Percentiles rank a stretch among this genome's conserved stretches.
phyloP scores from a whole-genome alignment of 495 filamentous ascomycete species.

The Chaetomidium leptoderma region DNA sequence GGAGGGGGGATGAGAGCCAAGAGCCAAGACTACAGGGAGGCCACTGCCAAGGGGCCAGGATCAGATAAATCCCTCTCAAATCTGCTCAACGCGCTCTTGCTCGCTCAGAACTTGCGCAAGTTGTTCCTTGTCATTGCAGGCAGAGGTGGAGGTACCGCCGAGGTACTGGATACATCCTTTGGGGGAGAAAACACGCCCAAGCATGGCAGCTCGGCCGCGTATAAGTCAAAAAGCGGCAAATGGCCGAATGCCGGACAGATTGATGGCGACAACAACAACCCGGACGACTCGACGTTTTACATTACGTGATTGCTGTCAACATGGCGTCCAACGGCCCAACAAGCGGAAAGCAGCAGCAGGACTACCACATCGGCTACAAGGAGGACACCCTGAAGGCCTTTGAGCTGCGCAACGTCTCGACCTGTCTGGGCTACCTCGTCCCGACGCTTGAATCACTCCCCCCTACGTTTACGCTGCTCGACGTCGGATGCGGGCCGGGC shows the following conservation, averaged over 20 bases:
- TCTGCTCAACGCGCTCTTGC: slow-evolving; percentile 2
- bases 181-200: no score
- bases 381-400: slow-evolving; percentile 15
- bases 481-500: slow-evolving; percentile 15
- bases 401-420: slow-evolving; percentile 13
- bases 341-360: slow-evolving; percentile 5
- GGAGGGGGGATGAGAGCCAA: not conserved
- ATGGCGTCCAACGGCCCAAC: slow-evolving; percentile 10
- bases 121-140: not conserved
- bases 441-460: slow-evolving; percentile 14
- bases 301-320: not conserved
- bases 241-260: no score
- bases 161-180: not conserved
- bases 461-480: slow-evolving; percentile 11
- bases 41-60: no score
- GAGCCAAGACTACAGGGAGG: slow-evolving; percentile 6
- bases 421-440: slow-evolving; percentile 15
- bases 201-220: no score
- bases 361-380: slow-evolving; percentile 16
- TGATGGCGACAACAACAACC: not conserved
- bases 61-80: slow-evolving; percentile 14
- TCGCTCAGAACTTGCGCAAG: not conserved
- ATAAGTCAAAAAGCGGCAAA: no score
- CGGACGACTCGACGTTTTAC: no score
- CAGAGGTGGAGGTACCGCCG: no score